These are phyloP conservation scores for Salix caprea DNA, from an alignment of 345 rosid species.

Conservation along the genomic window DNA sequence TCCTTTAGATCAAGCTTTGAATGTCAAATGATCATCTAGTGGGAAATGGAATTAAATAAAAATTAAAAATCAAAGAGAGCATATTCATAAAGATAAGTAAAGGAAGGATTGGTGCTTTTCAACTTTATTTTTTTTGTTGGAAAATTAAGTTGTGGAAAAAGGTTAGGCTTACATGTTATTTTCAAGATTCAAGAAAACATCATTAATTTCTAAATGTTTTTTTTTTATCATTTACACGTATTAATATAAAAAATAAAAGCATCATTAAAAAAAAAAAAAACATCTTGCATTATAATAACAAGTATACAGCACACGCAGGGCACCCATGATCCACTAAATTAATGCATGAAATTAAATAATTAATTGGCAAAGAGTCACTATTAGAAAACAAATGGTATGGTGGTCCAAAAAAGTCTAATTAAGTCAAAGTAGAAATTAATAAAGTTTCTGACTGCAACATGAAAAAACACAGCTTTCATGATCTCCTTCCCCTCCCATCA, in stretches of 20 bases:
- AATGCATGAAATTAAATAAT: background rate
- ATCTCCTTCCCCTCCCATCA: too few species aligned
- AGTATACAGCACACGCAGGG: too few species aligned
- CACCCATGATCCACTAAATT: background rate
- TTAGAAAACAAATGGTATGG: too few species aligned
- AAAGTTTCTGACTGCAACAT: background rate
- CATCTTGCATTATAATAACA: too few species aligned
- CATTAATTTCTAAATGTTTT: too few species aligned
- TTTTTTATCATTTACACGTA: too few species aligned
- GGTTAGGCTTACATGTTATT: too few species aligned
- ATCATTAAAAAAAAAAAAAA: too few species aligned
- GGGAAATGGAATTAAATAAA: conserved; percentile 20
- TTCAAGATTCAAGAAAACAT: too few species aligned
- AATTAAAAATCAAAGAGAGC: background rate
- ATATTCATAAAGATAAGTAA: background rate
- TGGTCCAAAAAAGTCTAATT: background rate
- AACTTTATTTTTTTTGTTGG: background rate
- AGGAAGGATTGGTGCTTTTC: background rate
- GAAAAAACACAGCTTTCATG: background rate
- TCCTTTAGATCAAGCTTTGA: conserved; percentile 18
- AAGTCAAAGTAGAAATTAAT: background rate
- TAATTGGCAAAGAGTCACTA: background rate
- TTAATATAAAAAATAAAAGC: too few species aligned
- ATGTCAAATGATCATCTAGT: conserved; percentile 23
- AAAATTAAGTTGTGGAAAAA: background rate